Conservation (phyloP, 177 flowering plant species). For the Vitis hybrid region DNA sequence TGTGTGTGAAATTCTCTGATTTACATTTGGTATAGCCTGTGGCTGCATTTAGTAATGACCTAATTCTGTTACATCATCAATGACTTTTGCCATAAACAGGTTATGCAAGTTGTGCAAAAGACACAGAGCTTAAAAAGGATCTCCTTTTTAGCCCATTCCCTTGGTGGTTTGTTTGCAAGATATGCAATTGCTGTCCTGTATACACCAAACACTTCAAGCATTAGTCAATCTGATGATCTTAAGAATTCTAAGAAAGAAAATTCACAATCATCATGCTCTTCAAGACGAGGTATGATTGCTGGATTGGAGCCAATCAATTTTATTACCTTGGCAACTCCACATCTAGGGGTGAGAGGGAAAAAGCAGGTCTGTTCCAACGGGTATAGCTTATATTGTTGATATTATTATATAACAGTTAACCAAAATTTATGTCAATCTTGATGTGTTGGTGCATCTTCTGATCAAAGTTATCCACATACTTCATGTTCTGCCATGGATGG, state of each 20-base stretch:
- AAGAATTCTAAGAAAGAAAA: constrained; percentile 19
- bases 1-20: not conserved
- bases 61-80: constrained; percentile 5
- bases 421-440: not conserved
- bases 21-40: not conserved
- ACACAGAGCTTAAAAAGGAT: constrained; percentile 70
- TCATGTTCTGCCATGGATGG: not conserved
- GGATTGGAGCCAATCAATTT: constrained; percentile 89
- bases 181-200: constrained; percentile 76
- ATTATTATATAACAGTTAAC: not conserved
- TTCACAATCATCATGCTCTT: constrained; percentile 22
- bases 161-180: constrained; percentile 96
- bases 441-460: not conserved
- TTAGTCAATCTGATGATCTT: constrained; percentile 25
- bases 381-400: not conserved
- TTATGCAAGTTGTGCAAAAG: constrained; percentile 65
- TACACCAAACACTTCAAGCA: constrained; percentile 27
- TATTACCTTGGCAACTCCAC: constrained; percentile 94
- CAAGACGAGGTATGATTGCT: constrained; percentile 61
- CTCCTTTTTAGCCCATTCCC: constrained; percentile 90
- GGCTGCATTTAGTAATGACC: not conserved
- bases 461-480: not conserved
- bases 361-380: constrained; percentile 64
- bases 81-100: constrained; percentile 37
- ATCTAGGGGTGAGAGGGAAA: constrained; percentile 93